These are phyloP conservation scores for Halenospora varia DNA, from an alignment of 495 filamentous ascomycete genomes.

Conservation along the genomic window DNA sequence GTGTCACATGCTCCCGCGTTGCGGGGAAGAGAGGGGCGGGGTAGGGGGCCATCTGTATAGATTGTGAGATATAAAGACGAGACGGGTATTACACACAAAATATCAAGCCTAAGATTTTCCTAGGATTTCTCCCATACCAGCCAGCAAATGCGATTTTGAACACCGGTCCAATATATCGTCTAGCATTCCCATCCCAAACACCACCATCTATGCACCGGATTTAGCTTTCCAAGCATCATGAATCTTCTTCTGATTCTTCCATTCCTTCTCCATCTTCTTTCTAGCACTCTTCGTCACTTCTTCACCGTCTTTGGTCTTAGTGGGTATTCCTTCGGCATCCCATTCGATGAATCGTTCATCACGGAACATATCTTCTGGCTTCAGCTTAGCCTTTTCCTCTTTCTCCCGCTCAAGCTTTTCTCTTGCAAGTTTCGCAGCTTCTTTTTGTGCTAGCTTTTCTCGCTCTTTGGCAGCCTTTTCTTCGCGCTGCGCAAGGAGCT, in stretches of 20 bases:
- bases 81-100: too few species aligned
- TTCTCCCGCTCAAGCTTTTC: slow-evolving; percentile 37
- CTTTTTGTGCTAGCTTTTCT: slow-evolving; percentile 49
- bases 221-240: slow-evolving; percentile 53
- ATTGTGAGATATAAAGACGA: too few species aligned
- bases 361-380: slow-evolving; percentile 66
- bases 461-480: slow-evolving; percentile 58
- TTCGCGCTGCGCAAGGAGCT: slow-evolving; percentile 66
- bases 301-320: slow-evolving; percentile 65
- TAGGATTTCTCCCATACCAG: too few species aligned
- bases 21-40: too few species aligned
- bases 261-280: slow-evolving; percentile 90
- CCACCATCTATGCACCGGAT: not conserved
- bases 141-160: too few species aligned
- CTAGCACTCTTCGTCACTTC: slow-evolving; percentile 74
- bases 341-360: slow-evolving; percentile 71
- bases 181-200: too few species aligned
- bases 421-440: slow-evolving; percentile 36
- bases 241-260: slow-evolving; percentile 86
- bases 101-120: too few species aligned
- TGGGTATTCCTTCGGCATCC: slow-evolving; percentile 85
- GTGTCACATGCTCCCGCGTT: too few species aligned
- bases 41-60: too few species aligned
- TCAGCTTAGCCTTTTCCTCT: slow-evolving; percentile 68
- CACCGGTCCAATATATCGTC: not conserved